Evolutionary conservation across 768 basidiomycete species (phyloP).

Genomic region (Kwoniella mangroviensis): DNA sequence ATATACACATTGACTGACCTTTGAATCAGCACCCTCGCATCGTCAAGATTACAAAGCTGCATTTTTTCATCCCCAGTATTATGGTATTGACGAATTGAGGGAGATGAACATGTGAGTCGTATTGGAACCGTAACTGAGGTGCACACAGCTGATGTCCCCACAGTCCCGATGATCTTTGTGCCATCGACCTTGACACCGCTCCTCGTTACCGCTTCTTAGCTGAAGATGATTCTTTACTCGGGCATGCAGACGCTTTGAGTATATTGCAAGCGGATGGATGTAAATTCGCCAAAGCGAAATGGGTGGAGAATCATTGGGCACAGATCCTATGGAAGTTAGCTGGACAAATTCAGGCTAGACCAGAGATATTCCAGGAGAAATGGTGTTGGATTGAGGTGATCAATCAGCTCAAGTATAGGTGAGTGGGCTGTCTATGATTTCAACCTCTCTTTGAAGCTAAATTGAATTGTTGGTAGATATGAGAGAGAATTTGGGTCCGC

Average conservation of each 20-base stretch:
- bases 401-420: slow-evolving; percentile 85
- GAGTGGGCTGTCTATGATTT: slow-evolving; percentile 27
- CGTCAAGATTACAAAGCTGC: slow-evolving; percentile 30
- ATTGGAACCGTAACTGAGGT: not conserved
- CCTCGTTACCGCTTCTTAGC: slow-evolving; percentile 39
- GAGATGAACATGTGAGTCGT: slow-evolving; percentile 45
- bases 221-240: slow-evolving; percentile 22
- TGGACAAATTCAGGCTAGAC: slow-evolving; percentile 76
- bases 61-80: slow-evolving; percentile 44
- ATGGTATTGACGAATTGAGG: slow-evolving; percentile 28
- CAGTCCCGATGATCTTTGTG: slow-evolving; percentile 49
- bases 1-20: too few relatives aligned
- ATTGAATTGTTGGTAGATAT: slow-evolving; percentile 65
- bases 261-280: slow-evolving; percentile 60
- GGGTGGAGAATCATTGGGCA: slow-evolving; percentile 92
- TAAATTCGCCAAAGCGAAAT: slow-evolving; percentile 69
- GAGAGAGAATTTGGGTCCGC: slow-evolving; percentile 81
- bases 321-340: slow-evolving; percentile 94
- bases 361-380: slow-evolving; percentile 64
- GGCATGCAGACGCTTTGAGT: slow-evolving; percentile 28
- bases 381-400: slow-evolving; percentile 87
- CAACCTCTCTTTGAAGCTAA: too few relatives aligned
- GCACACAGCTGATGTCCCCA: not conserved
- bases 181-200: slow-evolving; percentile 39
- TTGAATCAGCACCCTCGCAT: slow-evolving; percentile 17